phyloP scores from a whole-genome alignment of 768 basidiomycete genomes.

The Leccinum barrowsii region DNA sequence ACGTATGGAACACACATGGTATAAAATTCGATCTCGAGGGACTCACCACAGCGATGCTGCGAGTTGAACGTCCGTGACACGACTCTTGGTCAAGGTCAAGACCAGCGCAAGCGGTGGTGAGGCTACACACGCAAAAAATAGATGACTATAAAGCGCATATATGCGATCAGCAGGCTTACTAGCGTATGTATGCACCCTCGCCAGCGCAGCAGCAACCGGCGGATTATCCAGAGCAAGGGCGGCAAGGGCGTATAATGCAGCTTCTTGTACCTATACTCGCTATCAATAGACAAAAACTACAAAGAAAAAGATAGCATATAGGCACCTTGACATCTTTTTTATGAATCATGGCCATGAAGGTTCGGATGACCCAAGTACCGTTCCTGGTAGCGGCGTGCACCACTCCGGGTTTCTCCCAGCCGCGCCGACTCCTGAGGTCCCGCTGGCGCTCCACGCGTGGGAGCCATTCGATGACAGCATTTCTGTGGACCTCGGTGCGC shows the following conservation, averaged over 20 bases:
- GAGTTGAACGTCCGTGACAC: conserved; percentile 59
- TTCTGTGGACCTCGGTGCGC: conserved; percentile 47
- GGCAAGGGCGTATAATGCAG: conserved; percentile 59
- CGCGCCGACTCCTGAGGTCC: conserved; percentile 56
- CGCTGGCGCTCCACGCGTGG: conserved; percentile 53
- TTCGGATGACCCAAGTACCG: conserved; percentile 59
- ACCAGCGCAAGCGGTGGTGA: conserved; percentile 36
- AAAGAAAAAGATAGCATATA: background rate
- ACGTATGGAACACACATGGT: background rate
- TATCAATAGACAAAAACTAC: background rate
- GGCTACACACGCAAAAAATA: background rate
- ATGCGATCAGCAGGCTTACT: conserved; percentile 29
- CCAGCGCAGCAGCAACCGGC: conserved; percentile 46
- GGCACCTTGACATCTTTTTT: conserved; percentile 54
- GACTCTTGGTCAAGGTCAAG: conserved; percentile 54
- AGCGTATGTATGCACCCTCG: conserved; percentile 41
- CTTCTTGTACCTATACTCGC: conserved; percentile 55
- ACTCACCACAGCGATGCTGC: conserved; percentile 68
- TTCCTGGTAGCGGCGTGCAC: conserved; percentile 38
- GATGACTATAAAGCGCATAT: conserved; percentile 5
- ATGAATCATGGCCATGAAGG: conserved; percentile 45
- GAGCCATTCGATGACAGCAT: conserved; percentile 56
- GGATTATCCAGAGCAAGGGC: conserved; percentile 63
- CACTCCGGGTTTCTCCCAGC: conserved; percentile 67
- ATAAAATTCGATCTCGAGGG: background rate